phyloP scores from a whole-genome alignment of 371 early-diverging fungal genomes.

The Mucor circinelloides region DNA sequence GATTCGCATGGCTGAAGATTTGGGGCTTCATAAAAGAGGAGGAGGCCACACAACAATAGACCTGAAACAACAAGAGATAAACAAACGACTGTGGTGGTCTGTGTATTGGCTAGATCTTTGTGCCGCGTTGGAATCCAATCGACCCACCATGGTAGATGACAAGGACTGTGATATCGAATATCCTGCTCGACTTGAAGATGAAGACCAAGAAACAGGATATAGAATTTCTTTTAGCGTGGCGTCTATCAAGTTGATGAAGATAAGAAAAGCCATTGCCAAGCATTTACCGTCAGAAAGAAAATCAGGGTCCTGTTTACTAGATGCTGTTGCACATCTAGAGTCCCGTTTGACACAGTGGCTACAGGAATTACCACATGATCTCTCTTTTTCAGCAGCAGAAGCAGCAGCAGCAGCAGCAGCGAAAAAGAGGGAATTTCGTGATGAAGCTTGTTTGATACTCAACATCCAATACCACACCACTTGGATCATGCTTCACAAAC shows the following conservation, averaged over 20 bases:
- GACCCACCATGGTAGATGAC: constrained; percentile 61
- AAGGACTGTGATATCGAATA: constrained; percentile 62
- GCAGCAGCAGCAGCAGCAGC: constrained; percentile 19
- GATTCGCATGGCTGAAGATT: constrained; percentile 66
- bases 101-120: constrained; percentile 61
- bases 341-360: constrained; percentile 53
- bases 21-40: constrained; percentile 55
- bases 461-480: constrained; percentile 48
- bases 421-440: too few relatives aligned
- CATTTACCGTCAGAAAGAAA: constrained; percentile 44
- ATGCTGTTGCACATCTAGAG: constrained; percentile 54
- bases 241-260: constrained; percentile 57
- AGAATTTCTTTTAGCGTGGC: constrained; percentile 48
- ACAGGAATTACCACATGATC: constrained; percentile 20
- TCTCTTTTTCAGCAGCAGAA: constrained; percentile 22
- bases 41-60: constrained; percentile 47
- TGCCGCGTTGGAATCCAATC: constrained; percentile 49
- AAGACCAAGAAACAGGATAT: constrained; percentile 51
- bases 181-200: constrained; percentile 41
- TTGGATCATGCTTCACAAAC: constrained; percentile 54
- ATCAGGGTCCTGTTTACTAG: constrained; percentile 43
- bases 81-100: constrained; percentile 66
- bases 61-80: constrained; percentile 51
- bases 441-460: constrained; percentile 43
- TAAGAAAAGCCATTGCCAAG: constrained; percentile 58